Evolutionary conservation across 371 early-diverging fungal species (phyloP), one percentile per base, ranked within the genome.

Genomic region (Zancudomyces culisetae): DNA sequence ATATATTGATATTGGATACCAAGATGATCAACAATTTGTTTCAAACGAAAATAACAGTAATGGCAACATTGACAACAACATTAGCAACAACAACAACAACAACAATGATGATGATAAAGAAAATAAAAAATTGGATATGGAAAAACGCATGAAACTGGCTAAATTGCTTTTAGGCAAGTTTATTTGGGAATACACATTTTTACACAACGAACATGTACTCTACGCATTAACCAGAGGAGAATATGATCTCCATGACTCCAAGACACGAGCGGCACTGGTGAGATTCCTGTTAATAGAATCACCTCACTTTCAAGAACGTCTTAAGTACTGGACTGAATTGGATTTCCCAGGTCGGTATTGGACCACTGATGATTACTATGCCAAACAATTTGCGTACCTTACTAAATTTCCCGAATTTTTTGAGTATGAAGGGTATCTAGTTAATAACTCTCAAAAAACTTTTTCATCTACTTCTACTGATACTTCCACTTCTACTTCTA

Each of bases 161-260:
- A 45, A 30, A 22, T 13, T 43, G 40, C 72, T 60, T 20, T 61
- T 85, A 49, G 80, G 81, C 30, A 70, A 74, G 2, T 70, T 85
- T 29, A 77, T 83, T 19, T 84, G 83, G 80, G 76, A 71, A 43
- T 69, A 76, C 51, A 81, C 79, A 45, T 67, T 83, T 56, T 55
- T 85, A 27, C 71, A 70, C 49, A 77, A 83, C 53, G 81, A 82
- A 50, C 83, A 85, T 56, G 73, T 79, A 3, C 59, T 83, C 1
- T 77, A 77, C 61, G 83, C 82, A 1, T 59, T 85, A 49, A 63
- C 70, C 41, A 74, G 79, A 27, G 83, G 83, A 4, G 75, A 77
- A 46, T 72, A 75, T 13, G 69, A 70, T 0, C 43, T 70, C 54
- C 55, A 77, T 42, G 56, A 62, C 40, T 56, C 69, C 43, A 58